These are phyloP conservation scores for Botrytis deweyae DNA, from an alignment of 2,329 filamentous ascomycete genomes.

Conservation along the genomic window DNA sequence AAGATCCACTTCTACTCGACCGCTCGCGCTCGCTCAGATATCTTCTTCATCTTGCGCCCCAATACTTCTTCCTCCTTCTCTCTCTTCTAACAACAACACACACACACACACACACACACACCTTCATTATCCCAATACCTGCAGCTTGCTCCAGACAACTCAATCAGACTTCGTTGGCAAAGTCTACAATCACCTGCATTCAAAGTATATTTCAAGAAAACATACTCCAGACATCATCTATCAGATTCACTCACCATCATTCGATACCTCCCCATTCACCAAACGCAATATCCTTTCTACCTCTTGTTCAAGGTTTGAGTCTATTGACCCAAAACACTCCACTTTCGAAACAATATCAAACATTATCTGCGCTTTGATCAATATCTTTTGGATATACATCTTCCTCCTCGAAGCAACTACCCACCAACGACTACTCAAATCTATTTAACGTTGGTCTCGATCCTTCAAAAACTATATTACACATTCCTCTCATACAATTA, in stretches of 20 bases:
- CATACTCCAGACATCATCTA: not conserved
- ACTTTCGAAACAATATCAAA: conserved; percentile 10
- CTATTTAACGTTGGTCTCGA: not conserved
- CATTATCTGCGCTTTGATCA: conserved; percentile 5
- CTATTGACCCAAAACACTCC: conserved; percentile 8
- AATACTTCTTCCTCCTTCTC: not conserved
- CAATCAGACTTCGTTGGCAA: conserved; percentile 23
- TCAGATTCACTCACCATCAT: not conserved
- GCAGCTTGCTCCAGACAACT: conserved; percentile 12
- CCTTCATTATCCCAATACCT: conserved; percentile 7
- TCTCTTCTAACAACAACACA: not conserved
- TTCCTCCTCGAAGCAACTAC: not conserved
- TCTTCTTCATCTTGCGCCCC: conserved; percentile 1
- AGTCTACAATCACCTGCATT: conserved; percentile 7
- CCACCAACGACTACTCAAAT: not conserved
- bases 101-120: not conserved
- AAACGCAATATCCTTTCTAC: not conserved
- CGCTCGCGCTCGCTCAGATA: not conserved
- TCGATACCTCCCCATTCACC: conserved; percentile 1
- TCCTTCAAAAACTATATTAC: conserved; percentile 8
- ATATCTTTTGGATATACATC: conserved; percentile 16
- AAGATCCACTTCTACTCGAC: not conserved
- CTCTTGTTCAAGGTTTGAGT: conserved; percentile 1
- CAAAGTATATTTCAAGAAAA: not conserved
- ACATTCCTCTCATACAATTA: not conserved